Evolutionary conservation across 164 flowering plant species (phyloP).

Genomic region (grape (Vitis vinifera)): DNA sequence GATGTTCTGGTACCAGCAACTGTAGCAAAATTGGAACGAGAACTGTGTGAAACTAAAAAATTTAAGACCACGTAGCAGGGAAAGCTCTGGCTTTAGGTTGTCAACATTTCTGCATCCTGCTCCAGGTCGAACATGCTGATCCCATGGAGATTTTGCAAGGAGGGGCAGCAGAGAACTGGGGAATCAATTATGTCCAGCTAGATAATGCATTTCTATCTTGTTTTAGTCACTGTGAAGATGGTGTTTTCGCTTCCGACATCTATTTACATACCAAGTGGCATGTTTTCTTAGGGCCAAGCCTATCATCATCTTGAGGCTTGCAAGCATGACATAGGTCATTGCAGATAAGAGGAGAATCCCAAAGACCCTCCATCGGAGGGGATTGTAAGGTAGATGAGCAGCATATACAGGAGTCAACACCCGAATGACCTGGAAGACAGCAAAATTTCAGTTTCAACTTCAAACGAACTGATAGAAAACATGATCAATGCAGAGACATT

Average conservation of each 20-base stretch:
- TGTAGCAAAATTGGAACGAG: neutral
- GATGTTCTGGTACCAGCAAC: neutral
- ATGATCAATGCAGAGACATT: neutral
- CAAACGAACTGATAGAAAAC: neutral
- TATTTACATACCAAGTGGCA: slow-evolving; percentile 78
- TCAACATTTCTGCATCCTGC: neutral
- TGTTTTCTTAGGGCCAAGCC: slow-evolving; percentile 76
- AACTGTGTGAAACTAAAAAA: neutral
- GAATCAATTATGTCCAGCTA: neutral
- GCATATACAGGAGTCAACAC: slow-evolving; percentile 85
- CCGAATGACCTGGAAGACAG: slow-evolving; percentile 69
- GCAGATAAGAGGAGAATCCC: slow-evolving; percentile 60
- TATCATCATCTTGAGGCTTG: slow-evolving; percentile 74
- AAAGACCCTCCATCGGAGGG: slow-evolving; percentile 71
- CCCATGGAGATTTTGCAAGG: neutral
- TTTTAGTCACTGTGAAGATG: slow-evolving; percentile 71
- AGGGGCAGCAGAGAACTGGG: neutral
- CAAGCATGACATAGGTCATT: slow-evolving; percentile 77
- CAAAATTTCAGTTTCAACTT: neutral
- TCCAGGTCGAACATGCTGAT: neutral
- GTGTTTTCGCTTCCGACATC: slow-evolving; percentile 66
- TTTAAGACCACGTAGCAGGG: neutral
- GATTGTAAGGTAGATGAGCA: slow-evolving; percentile 71
- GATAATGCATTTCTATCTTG: neutral
- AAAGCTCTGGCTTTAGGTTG: neutral